A percentile compares a stretch with the other conserved stretches of the same genome.
Conservation (phyloP, 495 filamentous ascomycete genomes). For the Ramalina peruviana region DNA sequence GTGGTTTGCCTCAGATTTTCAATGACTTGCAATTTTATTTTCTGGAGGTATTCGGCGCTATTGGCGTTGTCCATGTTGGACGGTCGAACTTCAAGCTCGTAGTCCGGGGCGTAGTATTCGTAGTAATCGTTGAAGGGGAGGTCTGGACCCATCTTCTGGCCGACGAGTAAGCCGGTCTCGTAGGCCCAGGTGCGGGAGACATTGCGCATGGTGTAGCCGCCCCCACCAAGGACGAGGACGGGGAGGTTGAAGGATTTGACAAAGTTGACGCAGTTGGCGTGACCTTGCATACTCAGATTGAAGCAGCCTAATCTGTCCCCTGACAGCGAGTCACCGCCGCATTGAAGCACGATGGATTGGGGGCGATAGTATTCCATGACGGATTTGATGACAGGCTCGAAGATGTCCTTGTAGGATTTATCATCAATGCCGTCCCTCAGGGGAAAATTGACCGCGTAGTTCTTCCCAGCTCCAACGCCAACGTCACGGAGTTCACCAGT, state of each 20-base stretch:
- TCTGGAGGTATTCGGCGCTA: conserved; percentile 82
- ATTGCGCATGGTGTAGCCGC: conserved; percentile 98
- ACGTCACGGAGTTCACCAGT: conserved; percentile 93
- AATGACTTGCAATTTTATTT: conserved; percentile 83
- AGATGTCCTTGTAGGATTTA: conserved; percentile 79
- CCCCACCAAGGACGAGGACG: conserved; percentile 82
- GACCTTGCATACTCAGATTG: conserved; percentile 93
- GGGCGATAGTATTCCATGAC: conserved; percentile 96
- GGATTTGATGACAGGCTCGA: conserved; percentile 81
- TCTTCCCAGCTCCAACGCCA: conserved; percentile 80
- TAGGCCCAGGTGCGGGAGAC: conserved; percentile 95
- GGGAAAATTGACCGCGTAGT: conserved; percentile 94
- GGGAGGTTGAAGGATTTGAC: conserved; percentile 88
- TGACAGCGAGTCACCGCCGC: conserved; percentile 87
- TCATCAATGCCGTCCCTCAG: conserved; percentile 95
- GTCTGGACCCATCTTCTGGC: conserved; percentile 58
- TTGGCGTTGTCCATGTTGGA: conserved; percentile 99
- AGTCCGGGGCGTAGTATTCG: conserved; percentile 96
- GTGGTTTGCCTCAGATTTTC: conserved; percentile 85
- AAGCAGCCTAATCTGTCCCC: conserved; percentile 95
- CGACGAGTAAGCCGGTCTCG: conserved; percentile 84
- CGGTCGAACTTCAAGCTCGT: conserved; percentile 82
- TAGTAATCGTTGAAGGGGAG: conserved; percentile 99
- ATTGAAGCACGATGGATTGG: conserved; percentile 91
- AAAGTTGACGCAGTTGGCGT: conserved; percentile 94